Conservation (phyloP, 495 filamentous ascomycete species). For the Astrothelium subdiscretum region DNA sequence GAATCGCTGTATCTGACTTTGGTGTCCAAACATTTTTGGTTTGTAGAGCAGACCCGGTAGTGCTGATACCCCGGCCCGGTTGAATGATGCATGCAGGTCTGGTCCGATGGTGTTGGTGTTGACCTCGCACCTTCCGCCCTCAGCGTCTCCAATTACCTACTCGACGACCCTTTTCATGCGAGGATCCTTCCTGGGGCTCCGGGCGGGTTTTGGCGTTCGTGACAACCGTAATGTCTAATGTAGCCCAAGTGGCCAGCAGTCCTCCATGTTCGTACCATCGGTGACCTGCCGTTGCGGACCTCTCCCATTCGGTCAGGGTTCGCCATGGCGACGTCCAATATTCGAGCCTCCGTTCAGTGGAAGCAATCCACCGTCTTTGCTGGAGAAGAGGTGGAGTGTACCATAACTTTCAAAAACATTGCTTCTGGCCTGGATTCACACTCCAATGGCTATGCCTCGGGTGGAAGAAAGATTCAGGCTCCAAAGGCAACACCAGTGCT, state of each 20-base stretch:
- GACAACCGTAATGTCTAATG: background rate
- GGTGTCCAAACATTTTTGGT: background rate
- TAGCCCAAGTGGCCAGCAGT: background rate
- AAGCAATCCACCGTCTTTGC: constrained; percentile 85
- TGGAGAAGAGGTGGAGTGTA: constrained; percentile 87
- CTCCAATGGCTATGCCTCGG: constrained; percentile 26
- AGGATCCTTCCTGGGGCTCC: background rate
- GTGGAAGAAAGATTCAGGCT: constrained; percentile 30
- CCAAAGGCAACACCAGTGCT: constrained; percentile 17
- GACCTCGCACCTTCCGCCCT: background rate
- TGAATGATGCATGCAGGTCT: background rate
- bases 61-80: background rate
- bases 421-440: constrained; percentile 33
- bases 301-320: constrained; percentile 20
- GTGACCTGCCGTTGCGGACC: background rate
- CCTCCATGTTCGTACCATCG: background rate
- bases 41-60: background rate
- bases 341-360: constrained; percentile 91
- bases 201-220: background rate
- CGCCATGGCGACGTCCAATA: constrained; percentile 42
- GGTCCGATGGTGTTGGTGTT: background rate
- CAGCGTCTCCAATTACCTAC: background rate
- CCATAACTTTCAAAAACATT: constrained; percentile 91
- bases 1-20: background rate
- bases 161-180: background rate